phyloP scores from a whole-genome alignment of 192 early-diverging fungal species.

The Dimargaris xerosporica region DNA sequence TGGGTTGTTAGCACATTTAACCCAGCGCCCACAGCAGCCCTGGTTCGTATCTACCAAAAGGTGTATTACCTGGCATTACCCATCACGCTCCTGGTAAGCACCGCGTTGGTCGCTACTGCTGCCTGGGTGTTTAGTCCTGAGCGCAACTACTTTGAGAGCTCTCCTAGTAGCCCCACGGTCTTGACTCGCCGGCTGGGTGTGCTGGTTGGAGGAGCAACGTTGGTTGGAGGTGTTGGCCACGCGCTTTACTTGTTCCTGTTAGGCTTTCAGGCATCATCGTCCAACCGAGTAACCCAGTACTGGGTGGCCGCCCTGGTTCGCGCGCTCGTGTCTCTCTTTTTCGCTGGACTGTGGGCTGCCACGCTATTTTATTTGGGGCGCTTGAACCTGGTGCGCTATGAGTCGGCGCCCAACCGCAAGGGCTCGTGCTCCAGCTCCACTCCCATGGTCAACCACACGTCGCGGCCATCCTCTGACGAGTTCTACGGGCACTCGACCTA shows the following conservation, averaged over 20 bases:
- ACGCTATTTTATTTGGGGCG: background rate
- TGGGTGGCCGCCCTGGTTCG: background rate
- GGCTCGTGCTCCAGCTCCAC: background rate
- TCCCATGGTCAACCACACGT: background rate
- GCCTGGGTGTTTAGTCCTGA: background rate
- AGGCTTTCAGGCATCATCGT: background rate
- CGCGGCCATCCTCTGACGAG: background rate
- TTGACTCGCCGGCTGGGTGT: background rate
- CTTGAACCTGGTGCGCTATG: background rate
- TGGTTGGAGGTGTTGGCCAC: background rate
- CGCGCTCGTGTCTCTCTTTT: background rate
- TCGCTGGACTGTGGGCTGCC: background rate
- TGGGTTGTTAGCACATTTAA: background rate
- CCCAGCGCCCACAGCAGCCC: background rate
- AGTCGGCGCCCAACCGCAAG: background rate
- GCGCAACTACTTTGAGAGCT: slow-evolving; percentile 4
- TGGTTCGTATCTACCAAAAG: background rate
- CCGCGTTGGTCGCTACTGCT: background rate
- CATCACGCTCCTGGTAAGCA: background rate
- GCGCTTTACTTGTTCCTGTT: background rate
- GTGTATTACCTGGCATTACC: background rate
- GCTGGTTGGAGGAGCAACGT: background rate
- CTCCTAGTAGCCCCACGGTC: background rate
- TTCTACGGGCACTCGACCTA: background rate
- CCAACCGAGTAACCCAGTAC: background rate